Evolutionary conservation across 805 yeast species (phyloP).

Genomic region (Kuraishia ogatae): DNA sequence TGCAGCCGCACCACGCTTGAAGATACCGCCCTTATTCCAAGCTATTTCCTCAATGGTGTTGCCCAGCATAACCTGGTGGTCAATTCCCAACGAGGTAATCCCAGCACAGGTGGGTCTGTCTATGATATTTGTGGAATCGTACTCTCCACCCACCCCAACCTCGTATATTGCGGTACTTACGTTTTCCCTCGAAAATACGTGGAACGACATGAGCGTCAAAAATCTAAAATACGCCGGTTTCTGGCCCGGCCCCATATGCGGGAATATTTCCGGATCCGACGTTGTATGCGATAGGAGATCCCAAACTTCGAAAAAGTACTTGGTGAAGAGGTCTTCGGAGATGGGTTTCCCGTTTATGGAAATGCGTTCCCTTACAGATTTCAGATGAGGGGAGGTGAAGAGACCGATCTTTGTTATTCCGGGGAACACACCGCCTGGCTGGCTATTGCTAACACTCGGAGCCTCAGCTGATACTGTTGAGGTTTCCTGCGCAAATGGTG

Average conservation of each 20-base stretch:
- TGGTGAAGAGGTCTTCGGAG: constrained; percentile 69
- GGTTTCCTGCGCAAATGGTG: not conserved
- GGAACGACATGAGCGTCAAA: constrained; percentile 83
- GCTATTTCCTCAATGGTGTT: constrained; percentile 82
- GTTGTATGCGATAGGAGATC: constrained; percentile 56
- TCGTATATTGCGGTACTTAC: constrained; percentile 94
- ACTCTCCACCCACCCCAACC: constrained; percentile 98
- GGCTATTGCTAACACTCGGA: not conserved
- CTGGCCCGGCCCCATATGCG: constrained; percentile 61
- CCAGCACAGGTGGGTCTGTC: constrained; percentile 78
- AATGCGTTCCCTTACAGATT: constrained; percentile 86
- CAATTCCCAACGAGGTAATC: constrained; percentile 81
- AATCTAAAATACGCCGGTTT: constrained; percentile 93
- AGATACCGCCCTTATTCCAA: constrained; percentile 95
- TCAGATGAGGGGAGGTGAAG: constrained; percentile 95
- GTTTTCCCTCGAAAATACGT: constrained; percentile 78
- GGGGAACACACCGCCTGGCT: not conserved
- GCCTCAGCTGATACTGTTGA: not conserved
- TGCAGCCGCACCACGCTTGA: constrained; percentile 61
- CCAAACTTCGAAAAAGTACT: constrained; percentile 93
- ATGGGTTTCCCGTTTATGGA: constrained; percentile 83
- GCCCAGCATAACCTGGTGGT: constrained; percentile 84
- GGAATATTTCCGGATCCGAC: constrained; percentile 52
- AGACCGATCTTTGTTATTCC: constrained; percentile 65
- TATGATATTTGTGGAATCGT: constrained; percentile 90